Base-by-base conservation (phyloP, 1,139 yeast genomes). In the Taiozyma sp. region DNA sequence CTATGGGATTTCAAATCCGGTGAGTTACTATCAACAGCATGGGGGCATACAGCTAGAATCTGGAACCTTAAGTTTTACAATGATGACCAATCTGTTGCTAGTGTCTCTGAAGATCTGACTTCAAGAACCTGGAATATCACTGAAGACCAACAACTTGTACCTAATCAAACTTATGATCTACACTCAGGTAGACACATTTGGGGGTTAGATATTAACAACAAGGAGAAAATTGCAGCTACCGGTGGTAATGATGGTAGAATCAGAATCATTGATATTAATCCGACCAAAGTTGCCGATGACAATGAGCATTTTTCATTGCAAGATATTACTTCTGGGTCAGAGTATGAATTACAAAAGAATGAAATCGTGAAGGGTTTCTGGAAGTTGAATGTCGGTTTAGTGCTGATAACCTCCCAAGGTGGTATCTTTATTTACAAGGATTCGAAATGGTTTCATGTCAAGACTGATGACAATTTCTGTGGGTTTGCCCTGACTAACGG, bases 41-140 rank as follows among this genome's bases (percentile, higher is more conserved):
- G 98, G 97, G 98, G 98, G 16, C 99, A 93, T 65, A 85, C 88
- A 4, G 91, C 98, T 0, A 77, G 99, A 63, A 90, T 93, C 43
- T 93, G 99, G 99, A 79, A 79, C 43, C 72, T 93, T 49, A 75
- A 75, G 44, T 89, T 90, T 64, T 77, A 73, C 54, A 67, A 68
- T n/a, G 56, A 65, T 8, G 64, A 69, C 42, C 56, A 61, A 2
- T 62, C 66, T 13, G 63, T 85, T 1, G 71, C 79, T 29, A 85
- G 95, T 68, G 81, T 83, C 14, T 90, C 97, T 10, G 99, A 93
- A 66, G 99, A 93, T 67, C 81, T 95, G 61, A 85, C 96, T 0
- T 79, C 88, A n/a, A 76, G 97, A 56, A 63, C 85, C 0, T 93
- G 99, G 99, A 67, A 70, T 40, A 60, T 69, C 19, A 45, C 54